Percentiles rank a stretch among this genome's conserved stretches.
Conservation (phyloP, 371 early-diverging fungal genomes). For the Mucor lusitanicus region DNA sequence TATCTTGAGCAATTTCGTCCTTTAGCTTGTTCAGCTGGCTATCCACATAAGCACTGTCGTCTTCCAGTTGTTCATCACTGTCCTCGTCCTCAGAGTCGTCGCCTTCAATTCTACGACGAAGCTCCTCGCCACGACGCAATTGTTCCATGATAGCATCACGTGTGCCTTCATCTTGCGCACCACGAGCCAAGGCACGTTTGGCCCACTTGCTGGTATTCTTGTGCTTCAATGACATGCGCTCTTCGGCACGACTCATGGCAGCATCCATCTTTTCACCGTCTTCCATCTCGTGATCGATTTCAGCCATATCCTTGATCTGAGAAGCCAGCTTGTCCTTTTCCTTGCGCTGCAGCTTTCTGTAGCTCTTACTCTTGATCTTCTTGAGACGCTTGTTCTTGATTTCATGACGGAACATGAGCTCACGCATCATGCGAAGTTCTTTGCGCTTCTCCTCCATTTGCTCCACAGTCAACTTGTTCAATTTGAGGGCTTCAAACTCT, state of each 20-base stretch:
- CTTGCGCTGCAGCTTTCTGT: conserved; percentile 81
- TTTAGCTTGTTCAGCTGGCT: conserved; percentile 47
- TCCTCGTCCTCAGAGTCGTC: conserved; percentile 56
- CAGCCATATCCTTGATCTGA: conserved; percentile 48
- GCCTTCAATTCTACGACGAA: conserved; percentile 83
- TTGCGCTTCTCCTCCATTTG: conserved; percentile 76
- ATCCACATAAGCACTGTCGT: conserved; percentile 38
- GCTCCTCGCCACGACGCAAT: conserved; percentile 77
- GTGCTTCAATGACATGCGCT: conserved; percentile 92
- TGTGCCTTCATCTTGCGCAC: conserved; percentile 69
- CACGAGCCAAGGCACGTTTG: conserved; percentile 71
- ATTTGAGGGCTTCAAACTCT: conserved; percentile 82
- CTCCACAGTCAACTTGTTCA: conserved; percentile 78
- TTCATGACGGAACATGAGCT: conserved; percentile 92
- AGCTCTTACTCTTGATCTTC: conserved; percentile 97
- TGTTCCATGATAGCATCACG: conserved; percentile 87
- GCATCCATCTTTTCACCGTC: conserved; percentile 64
- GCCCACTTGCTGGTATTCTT: conserved; percentile 97
- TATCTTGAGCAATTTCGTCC: conserved; percentile 49
- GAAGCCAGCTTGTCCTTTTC: conserved; percentile 60
- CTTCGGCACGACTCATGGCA: conserved; percentile 82
- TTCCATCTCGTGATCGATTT: conserved; percentile 75
- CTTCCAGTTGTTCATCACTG: conserved; percentile 52
- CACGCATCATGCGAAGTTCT: conserved; percentile 89
- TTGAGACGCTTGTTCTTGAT: conserved; percentile 87